Percentiles rank a stretch among this genome's conserved stretches.
phyloP scores from a whole-genome alignment of 2,329 filamentous ascomycete species.

The Exophiala dermatitidis region DNA sequence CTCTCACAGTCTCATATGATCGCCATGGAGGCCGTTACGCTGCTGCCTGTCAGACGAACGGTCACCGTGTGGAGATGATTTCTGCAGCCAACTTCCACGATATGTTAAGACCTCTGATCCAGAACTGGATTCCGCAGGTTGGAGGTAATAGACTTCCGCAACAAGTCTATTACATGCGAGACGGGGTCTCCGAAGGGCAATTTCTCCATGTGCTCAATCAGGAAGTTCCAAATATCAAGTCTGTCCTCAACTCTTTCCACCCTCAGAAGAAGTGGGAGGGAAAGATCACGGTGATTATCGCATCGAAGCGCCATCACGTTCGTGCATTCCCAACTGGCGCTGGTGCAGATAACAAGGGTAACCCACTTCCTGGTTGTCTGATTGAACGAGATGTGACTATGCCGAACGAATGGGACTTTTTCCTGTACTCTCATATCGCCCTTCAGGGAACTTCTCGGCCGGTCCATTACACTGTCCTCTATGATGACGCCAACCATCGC shows the following conservation, averaged over 20 bases:
- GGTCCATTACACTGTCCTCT: conserved; percentile 82
- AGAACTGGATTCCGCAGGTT: conserved; percentile 55
- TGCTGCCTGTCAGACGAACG: conserved; percentile 75
- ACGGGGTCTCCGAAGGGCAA: conserved; percentile 84
- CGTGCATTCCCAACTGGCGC: conserved; percentile 73
- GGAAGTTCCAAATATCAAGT: conserved; percentile 64
- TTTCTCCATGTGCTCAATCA: conserved; percentile 69
- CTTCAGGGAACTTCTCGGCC: conserved; percentile 93
- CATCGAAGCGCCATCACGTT: conserved; percentile 89
- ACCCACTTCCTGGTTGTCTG: conserved; percentile 76
- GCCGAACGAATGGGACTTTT: conserved; percentile 86
- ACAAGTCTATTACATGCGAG: conserved; percentile 87
- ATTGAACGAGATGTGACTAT: conserved; percentile 87
- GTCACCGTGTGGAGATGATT: conserved; percentile 73
- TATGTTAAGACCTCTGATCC: conserved; percentile 59
- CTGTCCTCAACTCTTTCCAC: conserved; percentile 37
- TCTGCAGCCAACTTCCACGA: conserved; percentile 56
- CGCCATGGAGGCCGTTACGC: conserved; percentile 64
- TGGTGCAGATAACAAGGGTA: conserved; percentile 65
- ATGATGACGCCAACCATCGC: conserved; percentile 66
- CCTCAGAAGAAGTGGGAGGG: conserved; percentile 39
- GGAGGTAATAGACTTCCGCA: conserved; percentile 52
- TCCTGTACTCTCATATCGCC: conserved; percentile 62
- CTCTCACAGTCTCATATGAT: conserved; percentile 77
- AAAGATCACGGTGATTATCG: conserved; percentile 78